A percentile compares a stretch with the other conserved stretches of the same genome.
These are phyloP conservation scores for Cryptococcus deneoformans DNA, from an alignment of 1,284 basidiomycete species.

Conservation along the genomic window DNA sequence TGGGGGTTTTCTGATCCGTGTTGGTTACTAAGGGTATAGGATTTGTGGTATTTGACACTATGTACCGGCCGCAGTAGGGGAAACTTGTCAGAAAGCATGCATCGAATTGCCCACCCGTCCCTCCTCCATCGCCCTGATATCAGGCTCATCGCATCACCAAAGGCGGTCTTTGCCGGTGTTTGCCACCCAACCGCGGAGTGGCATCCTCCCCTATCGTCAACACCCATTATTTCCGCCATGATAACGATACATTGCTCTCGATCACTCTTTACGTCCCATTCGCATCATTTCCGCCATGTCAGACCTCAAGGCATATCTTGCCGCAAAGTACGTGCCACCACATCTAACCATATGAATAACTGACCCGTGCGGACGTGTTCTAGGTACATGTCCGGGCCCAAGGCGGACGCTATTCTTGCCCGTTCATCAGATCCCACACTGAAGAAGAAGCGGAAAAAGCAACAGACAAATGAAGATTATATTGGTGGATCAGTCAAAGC, in stretches of 20 bases:
- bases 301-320: constrained; percentile 55
- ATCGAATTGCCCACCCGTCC: too few relatives aligned
- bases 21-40: too few relatives aligned
- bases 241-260: too few relatives aligned
- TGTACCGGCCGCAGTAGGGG: too few relatives aligned
- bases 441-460: constrained; percentile 64
- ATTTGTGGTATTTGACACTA: too few relatives aligned
- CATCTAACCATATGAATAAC: background rate
- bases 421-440: constrained; percentile 55
- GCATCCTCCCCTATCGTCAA: too few relatives aligned
- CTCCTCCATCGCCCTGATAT: too few relatives aligned
- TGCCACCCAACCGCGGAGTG: background rate
- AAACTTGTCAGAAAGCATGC: too few relatives aligned
- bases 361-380: background rate
- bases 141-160: background rate
- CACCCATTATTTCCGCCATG: too few relatives aligned
- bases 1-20: background rate
- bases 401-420: constrained; percentile 91
- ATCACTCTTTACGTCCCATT: too few relatives aligned
- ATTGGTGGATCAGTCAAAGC: constrained; percentile 38
- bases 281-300: constrained; percentile 23
- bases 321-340: constrained; percentile 42
- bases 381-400: constrained; percentile 90
- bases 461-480: constrained; percentile 60
- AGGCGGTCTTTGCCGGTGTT: background rate